Evolutionary conservation across 768 basidiomycete species (phyloP).

Genomic region (Hemileccinum rubropunctum): DNA sequence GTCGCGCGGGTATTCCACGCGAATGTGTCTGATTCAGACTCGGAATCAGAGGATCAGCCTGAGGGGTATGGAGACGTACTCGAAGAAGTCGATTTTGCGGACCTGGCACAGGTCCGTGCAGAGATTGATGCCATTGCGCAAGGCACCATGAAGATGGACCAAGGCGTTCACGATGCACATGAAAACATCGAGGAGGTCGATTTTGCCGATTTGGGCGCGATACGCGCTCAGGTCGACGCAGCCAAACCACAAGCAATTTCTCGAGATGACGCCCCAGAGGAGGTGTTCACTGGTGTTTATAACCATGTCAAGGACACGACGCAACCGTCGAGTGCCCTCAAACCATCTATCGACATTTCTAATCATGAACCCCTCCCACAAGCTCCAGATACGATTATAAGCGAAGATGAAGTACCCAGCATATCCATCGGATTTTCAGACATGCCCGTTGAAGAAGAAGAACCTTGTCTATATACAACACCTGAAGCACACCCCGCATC

Average conservation of each 20-base stretch:
- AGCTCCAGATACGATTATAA: background rate
- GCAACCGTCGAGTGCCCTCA: background rate
- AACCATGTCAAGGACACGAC: constrained; percentile 10
- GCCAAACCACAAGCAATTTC: background rate
- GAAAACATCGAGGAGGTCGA: constrained; percentile 49
- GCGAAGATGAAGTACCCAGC: background rate
- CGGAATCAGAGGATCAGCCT: constrained; percentile 32
- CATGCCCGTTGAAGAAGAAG: background rate
- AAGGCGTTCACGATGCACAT: constrained; percentile 25
- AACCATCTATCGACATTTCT: constrained; percentile 8
- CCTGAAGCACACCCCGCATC: background rate
- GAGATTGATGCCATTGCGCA: constrained; percentile 34
- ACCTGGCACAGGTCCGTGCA: constrained; percentile 47
- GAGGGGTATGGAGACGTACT: constrained; percentile 31
- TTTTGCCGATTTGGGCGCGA: constrained; percentile 42
- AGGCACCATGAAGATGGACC: background rate
- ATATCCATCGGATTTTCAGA: background rate
- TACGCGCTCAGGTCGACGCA: constrained; percentile 20
- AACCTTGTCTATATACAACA: no score
- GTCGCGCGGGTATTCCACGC: constrained; percentile 63
- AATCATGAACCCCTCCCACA: background rate
- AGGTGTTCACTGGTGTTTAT: constrained; percentile 39
- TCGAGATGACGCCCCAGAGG: constrained; percentile 28
- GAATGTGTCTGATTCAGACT: constrained; percentile 15
- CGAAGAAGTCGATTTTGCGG: constrained; percentile 66